Evolutionary conservation across 169 alveolate species (phyloP).

Genomic region (Amoebophrya sp.): DNA sequence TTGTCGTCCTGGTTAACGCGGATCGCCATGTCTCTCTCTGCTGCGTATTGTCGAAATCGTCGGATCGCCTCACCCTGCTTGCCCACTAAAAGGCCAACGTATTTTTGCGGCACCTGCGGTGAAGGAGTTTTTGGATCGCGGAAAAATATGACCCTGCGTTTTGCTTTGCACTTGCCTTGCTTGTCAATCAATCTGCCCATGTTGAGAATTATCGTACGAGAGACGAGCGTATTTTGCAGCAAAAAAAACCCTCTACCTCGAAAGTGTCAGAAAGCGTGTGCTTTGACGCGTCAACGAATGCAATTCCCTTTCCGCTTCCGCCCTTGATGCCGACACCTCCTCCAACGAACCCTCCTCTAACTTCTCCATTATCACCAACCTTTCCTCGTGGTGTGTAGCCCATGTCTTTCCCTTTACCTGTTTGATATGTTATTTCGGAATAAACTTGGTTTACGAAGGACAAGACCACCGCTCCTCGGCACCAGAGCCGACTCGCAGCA

Average conservation of each 20-base stretch:
- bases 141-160: too few species aligned
- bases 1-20: background rate
- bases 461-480: too few species aligned
- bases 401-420: background rate
- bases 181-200: too few species aligned
- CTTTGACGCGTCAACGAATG: background rate
- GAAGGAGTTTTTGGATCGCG: too few species aligned
- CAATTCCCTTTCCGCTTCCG: background rate
- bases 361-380: background rate
- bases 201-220: too few species aligned
- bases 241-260: background rate
- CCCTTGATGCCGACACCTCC: constrained; percentile 2
- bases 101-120: background rate
- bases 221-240: too few species aligned
- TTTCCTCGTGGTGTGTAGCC: background rate
- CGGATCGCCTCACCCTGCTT: constrained; percentile 21
- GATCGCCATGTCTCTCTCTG: background rate
- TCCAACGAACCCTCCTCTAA: background rate
- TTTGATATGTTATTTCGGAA: too few species aligned
- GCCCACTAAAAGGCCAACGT: background rate
- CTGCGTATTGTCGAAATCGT: background rate
- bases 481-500: too few species aligned
- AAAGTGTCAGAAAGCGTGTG: background rate
- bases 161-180: too few species aligned
- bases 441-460: too few species aligned